Conservation (phyloP, 192 early-diverging fungal genomes). For the Anaeromyces robustus region DNA sequence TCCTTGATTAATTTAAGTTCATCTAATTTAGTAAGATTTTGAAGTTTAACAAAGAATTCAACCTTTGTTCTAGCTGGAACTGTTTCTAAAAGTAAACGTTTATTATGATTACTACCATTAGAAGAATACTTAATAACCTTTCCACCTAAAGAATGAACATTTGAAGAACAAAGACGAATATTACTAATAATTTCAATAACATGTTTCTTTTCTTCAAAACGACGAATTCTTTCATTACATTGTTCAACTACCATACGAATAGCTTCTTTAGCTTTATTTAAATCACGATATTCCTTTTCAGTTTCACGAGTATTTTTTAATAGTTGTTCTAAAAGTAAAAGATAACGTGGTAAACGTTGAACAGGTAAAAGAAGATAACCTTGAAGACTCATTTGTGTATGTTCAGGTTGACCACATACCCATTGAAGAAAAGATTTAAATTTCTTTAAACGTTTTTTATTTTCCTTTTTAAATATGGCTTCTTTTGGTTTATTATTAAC, state of each 20-base stretch:
- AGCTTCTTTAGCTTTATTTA: neutral
- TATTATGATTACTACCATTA: neutral
- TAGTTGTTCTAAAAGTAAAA: slow-evolving; percentile 72
- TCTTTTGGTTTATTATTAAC: neutral
- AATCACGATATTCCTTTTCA: neutral
- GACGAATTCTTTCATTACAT: neutral
- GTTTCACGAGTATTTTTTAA: slow-evolving; percentile 46
- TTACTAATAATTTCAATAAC: neutral
- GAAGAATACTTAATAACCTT: neutral
- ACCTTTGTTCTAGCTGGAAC: neutral
- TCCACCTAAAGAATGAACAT: neutral
- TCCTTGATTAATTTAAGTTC: neutral
- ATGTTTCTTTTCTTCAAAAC: neutral
- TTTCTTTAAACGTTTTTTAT: neutral
- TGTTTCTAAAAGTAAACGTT: neutral
- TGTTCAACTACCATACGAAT: neutral
- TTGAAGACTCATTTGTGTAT: slow-evolving; percentile 62
- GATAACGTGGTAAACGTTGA: slow-evolving; percentile 88
- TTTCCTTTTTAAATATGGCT: neutral
- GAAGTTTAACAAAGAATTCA: neutral
- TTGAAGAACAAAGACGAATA: neutral
- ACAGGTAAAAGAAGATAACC: slow-evolving; percentile 78
- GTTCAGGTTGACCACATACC: neutral
- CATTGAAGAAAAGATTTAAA: neutral
- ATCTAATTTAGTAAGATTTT: neutral